Evolutionary conservation across 2,329 filamentous ascomycete genomes (phyloP).

Genomic region (Ophiostoma perfectum): DNA sequence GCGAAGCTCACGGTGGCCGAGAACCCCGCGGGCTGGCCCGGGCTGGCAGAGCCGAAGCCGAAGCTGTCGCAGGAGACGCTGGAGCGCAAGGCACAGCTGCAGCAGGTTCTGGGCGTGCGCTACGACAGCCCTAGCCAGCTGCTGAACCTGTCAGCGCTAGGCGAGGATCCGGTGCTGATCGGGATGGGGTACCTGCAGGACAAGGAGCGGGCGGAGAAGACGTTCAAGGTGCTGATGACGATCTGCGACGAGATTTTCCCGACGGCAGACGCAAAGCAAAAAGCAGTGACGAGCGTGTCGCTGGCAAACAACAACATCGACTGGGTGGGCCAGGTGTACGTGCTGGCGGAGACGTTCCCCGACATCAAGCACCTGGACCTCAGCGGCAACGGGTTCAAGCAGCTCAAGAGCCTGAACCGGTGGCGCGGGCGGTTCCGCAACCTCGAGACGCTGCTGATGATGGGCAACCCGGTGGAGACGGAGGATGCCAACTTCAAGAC

Average conservation of each 20-base stretch:
- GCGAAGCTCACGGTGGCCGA: slow-evolving; percentile 53
- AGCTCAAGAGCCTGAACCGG: slow-evolving; percentile 59
- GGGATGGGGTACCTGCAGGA: slow-evolving; percentile 70
- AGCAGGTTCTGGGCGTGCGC: slow-evolving; percentile 64
- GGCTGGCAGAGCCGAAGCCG: slow-evolving; percentile 26
- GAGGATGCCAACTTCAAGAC: slow-evolving; percentile 56
- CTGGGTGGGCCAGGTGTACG: slow-evolving; percentile 65
- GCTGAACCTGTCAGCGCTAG: slow-evolving; percentile 75
- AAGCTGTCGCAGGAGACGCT: slow-evolving; percentile 47
- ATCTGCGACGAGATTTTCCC: slow-evolving; percentile 76
- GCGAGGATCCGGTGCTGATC: slow-evolving; percentile 64
- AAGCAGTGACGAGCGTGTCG: slow-evolving; percentile 75
- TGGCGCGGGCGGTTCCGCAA: slow-evolving; percentile 77
- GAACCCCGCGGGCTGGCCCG: slow-evolving; percentile 39
- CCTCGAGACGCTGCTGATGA: slow-evolving; percentile 74
- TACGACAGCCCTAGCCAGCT: slow-evolving; percentile 69
- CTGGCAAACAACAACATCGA: slow-evolving; percentile 74
- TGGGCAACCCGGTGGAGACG: slow-evolving; percentile 66
- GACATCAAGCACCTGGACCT: slow-evolving; percentile 85
- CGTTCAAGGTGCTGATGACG: slow-evolving; percentile 87
- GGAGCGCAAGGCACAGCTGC: slow-evolving; percentile 64
- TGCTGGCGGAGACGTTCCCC: slow-evolving; percentile 72
- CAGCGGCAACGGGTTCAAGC: slow-evolving; percentile 72
- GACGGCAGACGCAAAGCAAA: slow-evolving; percentile 62
- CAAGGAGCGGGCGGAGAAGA: slow-evolving; percentile 69